These are phyloP conservation scores for Pythium phragmiticola DNA, from an alignment of 352 stramenopile genomes.

Conservation along the genomic window DNA sequence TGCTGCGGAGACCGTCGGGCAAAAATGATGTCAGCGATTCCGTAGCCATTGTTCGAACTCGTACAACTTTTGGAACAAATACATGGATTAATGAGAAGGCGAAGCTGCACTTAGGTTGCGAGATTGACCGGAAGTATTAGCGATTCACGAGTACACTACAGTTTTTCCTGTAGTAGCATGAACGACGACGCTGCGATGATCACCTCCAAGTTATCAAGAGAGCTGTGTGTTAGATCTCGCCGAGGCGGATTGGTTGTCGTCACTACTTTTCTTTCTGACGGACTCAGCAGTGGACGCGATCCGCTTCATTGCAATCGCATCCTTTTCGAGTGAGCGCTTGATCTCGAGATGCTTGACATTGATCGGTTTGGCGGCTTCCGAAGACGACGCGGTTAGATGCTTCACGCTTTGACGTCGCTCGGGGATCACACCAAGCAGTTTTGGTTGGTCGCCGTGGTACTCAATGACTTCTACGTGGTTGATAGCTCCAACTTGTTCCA, in stretches of 20 bases:
- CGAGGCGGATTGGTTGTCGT: neutral
- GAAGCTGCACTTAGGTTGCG: too few species aligned
- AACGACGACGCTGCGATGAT: too few species aligned
- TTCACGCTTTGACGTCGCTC: conserved; percentile 12
- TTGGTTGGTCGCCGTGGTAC: conserved; percentile 44
- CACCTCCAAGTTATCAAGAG: too few species aligned
- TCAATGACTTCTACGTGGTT: conserved; percentile 66
- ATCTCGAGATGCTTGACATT: conserved; percentile 14
- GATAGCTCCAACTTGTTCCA: conserved; percentile 48
- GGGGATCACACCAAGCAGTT: conserved; percentile 57
- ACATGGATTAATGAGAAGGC: too few species aligned
- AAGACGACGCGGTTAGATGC: neutral
- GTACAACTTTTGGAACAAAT: too few species aligned
- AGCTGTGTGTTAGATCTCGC: too few species aligned
- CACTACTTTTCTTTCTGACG: conserved; percentile 20
- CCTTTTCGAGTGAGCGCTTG: conserved; percentile 19
- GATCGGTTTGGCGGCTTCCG: conserved; percentile 1
- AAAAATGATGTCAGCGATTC: too few species aligned
- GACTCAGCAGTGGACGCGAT: conserved; percentile 4
- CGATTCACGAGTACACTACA: too few species aligned
- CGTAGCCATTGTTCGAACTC: too few species aligned
- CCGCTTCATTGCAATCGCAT: conserved; percentile 13
- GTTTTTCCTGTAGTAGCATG: too few species aligned
- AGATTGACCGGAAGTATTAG: too few species aligned
- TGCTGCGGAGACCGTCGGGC: too few species aligned